phyloP scores from a whole-genome alignment of 371 early-diverging fungal genomes.

The Chytridiales sp. region DNA sequence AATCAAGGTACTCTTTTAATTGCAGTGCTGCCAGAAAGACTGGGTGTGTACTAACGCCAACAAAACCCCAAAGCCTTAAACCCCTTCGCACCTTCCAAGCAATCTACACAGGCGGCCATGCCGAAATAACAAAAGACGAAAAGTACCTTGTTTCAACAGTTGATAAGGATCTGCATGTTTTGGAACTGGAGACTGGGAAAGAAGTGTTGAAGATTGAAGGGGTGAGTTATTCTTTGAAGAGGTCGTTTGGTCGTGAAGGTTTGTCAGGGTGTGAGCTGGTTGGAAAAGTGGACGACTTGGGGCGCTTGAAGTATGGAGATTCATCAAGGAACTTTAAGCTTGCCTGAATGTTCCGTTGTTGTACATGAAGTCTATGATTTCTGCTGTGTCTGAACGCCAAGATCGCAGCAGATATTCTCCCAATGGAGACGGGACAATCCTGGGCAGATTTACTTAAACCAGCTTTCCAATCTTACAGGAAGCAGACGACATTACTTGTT shows the following conservation, averaged over 20 bases:
- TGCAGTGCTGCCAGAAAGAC: too few species aligned
- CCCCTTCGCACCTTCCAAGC: conserved; percentile 64
- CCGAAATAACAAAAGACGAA: conserved; percentile 68
- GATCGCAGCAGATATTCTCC: neutral
- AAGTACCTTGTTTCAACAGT: conserved; percentile 71
- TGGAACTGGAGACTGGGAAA: conserved; percentile 72
- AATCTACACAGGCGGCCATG: conserved; percentile 92
- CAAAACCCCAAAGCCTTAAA: conserved; percentile 26
- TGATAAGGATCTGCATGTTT: conserved; percentile 80
- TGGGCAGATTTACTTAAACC: neutral
- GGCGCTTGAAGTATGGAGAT: too few species aligned
- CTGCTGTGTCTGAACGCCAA: too few species aligned
- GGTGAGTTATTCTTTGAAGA: conserved; percentile 40
- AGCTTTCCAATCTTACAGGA: conserved; percentile 49
- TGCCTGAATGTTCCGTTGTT: too few species aligned
- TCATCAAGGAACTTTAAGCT: too few species aligned
- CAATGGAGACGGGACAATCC: neutral
- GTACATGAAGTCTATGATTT: too few species aligned
- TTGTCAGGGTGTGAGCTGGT: too few species aligned
- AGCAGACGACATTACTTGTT: conserved; percentile 81
- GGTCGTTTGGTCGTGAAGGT: too few species aligned
- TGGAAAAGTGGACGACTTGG: too few species aligned
- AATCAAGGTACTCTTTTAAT: too few species aligned
- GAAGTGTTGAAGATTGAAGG: conserved; percentile 68
- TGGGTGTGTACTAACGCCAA: too few species aligned